These are phyloP conservation scores for Apiotrichum akiyoshidainum DNA, from an alignment of 1,284 basidiomycete species.

Conservation along the genomic window DNA sequence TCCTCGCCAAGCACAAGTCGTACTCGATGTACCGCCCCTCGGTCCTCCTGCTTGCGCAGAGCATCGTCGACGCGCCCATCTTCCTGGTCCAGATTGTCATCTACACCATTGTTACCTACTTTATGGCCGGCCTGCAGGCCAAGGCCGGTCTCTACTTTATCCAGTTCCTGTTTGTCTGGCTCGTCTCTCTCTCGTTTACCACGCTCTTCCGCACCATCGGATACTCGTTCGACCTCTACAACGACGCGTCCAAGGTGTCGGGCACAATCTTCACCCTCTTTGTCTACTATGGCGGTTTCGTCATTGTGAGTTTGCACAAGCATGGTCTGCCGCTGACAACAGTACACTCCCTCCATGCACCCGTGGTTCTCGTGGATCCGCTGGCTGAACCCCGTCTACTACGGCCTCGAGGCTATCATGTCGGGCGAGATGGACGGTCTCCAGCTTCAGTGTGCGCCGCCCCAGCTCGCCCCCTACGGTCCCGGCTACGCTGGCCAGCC, in stretches of 20 bases:
- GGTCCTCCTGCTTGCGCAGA: conserved; percentile 60
- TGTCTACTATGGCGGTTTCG: conserved; percentile 40
- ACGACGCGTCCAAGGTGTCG: conserved; percentile 44
- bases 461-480: conserved; percentile 49
- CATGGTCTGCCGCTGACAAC: neutral
- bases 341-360: conserved; percentile 39
- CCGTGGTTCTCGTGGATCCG: conserved; percentile 31
- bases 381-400: conserved; percentile 39
- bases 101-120: conserved; percentile 51
- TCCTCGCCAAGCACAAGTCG: conserved; percentile 58
- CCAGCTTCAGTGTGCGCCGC: conserved; percentile 42
- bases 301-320: conserved; percentile 22
- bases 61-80: conserved; percentile 58
- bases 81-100: conserved; percentile 49
- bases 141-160: conserved; percentile 46
- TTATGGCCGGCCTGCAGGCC: conserved; percentile 34
- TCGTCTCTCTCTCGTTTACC: conserved; percentile 30
- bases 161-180: conserved; percentile 34
- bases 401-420: conserved; percentile 36
- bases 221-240: conserved; percentile 41
- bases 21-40: conserved; percentile 52
- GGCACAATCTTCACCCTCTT: conserved; percentile 37
- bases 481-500: conserved; percentile 34
- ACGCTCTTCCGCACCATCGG: conserved; percentile 44
- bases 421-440: conserved; percentile 52